A percentile compares a stretch with the other conserved stretches of the same genome.
phyloP scores from a whole-genome alignment of 2,329 filamentous ascomycete genomes.

The Aspergillus carbonarius region DNA sequence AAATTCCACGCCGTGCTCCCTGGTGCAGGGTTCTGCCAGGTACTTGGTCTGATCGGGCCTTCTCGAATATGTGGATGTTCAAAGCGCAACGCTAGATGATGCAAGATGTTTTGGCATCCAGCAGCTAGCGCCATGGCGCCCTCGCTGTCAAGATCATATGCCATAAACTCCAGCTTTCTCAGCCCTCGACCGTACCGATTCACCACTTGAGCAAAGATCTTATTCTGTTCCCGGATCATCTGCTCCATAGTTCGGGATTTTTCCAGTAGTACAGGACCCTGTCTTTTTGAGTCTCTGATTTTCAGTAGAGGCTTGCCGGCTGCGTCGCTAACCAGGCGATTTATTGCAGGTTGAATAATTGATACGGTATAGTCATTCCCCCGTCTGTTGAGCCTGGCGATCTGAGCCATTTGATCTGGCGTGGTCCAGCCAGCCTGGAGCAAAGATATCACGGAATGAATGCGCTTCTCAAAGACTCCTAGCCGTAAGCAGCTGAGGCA shows the following conservation, averaged over 20 bases:
- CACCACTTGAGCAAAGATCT: slow-evolving; percentile 23
- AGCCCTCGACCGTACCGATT: slow-evolving; percentile 29
- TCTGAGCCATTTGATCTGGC: slow-evolving; percentile 17
- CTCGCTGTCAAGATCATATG: slow-evolving; percentile 30
- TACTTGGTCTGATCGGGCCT: slow-evolving; percentile 25
- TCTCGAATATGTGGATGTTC: slow-evolving; percentile 37
- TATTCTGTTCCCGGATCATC: slow-evolving; percentile 27
- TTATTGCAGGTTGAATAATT: slow-evolving; percentile 14
- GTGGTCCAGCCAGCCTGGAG: slow-evolving; percentile 27
- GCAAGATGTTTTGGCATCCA: slow-evolving; percentile 25
- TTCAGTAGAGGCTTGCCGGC: neutral
- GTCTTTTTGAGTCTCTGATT: slow-evolving; percentile 3
- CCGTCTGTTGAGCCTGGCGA: slow-evolving; percentile 3
- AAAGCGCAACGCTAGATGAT: slow-evolving; percentile 36
- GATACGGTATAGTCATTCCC: slow-evolving; percentile 15
- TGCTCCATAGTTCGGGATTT: slow-evolving; percentile 15
- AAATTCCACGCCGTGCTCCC: slow-evolving; percentile 33
- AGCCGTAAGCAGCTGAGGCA: slow-evolving; percentile 32
- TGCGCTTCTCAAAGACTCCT: slow-evolving; percentile 33
- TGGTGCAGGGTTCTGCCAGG: slow-evolving; percentile 30
- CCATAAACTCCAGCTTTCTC: slow-evolving; percentile 31
- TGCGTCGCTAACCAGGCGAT: neutral
- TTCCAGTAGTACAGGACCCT: neutral
- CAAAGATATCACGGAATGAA: slow-evolving; percentile 34
- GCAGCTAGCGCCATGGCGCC: slow-evolving; percentile 28